A percentile compares a stretch with the other conserved stretches of the same genome.
Evolutionary conservation across 177 flowering plant genomes (phyloP).

Genomic region (Vitis hybrid): DNA sequence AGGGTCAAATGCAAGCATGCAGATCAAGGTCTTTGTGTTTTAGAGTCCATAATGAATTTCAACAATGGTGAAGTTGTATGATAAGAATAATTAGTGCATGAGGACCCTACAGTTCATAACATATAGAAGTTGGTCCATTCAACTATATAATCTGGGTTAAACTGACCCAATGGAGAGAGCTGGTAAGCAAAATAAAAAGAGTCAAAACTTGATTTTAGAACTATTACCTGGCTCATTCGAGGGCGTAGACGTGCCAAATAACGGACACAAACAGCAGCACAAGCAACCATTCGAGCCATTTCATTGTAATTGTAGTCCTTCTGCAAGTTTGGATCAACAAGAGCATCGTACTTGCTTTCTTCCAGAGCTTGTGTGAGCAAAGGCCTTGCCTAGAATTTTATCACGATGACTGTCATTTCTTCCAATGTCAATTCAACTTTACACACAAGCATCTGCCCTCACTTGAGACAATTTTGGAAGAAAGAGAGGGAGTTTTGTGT

Average conservation of each 20-base stretch:
- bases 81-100: background rate
- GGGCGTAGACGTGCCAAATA: conserved; percentile 66
- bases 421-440: conserved; percentile 3
- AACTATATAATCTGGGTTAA: background rate
- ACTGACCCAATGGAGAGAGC: background rate
- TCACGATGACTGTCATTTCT: background rate
- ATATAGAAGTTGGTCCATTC: background rate
- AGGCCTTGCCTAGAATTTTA: conserved; percentile 56
- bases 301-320: conserved; percentile 50
- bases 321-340: conserved; percentile 61
- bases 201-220: background rate
- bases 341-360: conserved; percentile 36
- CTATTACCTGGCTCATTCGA: conserved; percentile 67
- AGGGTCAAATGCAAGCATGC: background rate
- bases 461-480: too few species aligned
- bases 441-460: background rate
- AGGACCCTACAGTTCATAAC: background rate
- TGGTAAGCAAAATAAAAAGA: background rate
- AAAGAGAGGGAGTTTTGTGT: too few species aligned
- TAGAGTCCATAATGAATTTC: background rate
- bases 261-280: conserved; percentile 76
- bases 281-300: conserved; percentile 66
- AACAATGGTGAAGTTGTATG: background rate
- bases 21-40: background rate
- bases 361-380: conserved; percentile 55